A percentile compares a stretch with the other conserved stretches of the same genome.
Evolutionary conservation across 192 early-diverging fungal species (phyloP).

Genomic region (Linnemannia exigua): DNA sequence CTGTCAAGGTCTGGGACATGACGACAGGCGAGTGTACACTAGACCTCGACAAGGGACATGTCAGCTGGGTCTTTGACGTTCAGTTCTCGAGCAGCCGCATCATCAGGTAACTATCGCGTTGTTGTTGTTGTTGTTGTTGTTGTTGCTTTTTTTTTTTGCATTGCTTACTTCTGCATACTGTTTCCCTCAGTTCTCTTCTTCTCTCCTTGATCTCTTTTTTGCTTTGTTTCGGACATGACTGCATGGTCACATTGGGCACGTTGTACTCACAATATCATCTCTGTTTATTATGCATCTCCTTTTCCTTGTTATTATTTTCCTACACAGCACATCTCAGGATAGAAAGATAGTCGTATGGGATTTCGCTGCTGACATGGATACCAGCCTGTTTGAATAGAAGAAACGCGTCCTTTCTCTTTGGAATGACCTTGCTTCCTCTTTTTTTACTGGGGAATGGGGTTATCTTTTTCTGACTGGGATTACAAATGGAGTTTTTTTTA

Average conservation of each 20-base stretch:
- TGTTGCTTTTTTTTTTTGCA: neutral
- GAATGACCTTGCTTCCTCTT: neutral
- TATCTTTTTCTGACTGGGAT: neutral
- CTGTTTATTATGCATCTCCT: neutral
- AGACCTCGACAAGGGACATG: constrained; percentile 82
- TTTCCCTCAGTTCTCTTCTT: too few species aligned
- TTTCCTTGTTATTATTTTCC: neutral
- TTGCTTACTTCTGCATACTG: too few species aligned
- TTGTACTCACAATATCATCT: neutral
- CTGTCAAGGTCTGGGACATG: constrained; percentile 95
- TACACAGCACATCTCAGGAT: constrained; percentile 41
- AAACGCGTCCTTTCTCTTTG: neutral
- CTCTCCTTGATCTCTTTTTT: neutral
- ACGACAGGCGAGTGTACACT: constrained; percentile 81
- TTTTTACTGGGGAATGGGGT: neutral
- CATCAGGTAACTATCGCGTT: constrained; percentile 65
- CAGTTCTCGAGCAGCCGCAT: constrained; percentile 87
- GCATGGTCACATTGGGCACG: neutral
- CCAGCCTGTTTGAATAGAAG: constrained; percentile 26
- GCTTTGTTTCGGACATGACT: neutral
- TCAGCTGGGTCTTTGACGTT: constrained; percentile 98
- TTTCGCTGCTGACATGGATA: constrained; percentile 33
- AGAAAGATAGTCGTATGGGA: constrained; percentile 48
- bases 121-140: neutral
- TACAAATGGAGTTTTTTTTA: neutral